Percentiles rank a stretch among this genome's conserved stretches.
Conservation (phyloP, 2,329 filamentous ascomycete species). For the Arthrocladium fulminans region DNA sequence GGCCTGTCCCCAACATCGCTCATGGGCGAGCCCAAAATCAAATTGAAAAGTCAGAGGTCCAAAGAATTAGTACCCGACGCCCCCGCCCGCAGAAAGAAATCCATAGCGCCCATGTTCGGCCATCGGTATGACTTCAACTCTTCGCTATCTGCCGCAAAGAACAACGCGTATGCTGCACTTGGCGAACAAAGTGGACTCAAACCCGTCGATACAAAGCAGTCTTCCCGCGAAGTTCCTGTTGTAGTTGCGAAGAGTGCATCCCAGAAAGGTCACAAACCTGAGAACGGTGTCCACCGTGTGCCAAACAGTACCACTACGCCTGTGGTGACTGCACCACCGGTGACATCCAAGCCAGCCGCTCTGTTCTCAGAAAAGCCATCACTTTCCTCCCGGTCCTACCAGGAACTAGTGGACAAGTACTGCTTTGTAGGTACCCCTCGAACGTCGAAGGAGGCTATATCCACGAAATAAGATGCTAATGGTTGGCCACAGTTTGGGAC, state of each 20-base stretch:
- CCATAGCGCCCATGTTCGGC: constrained; percentile 66
- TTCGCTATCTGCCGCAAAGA: constrained; percentile 76
- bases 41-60: constrained; percentile 62
- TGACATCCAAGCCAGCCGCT: constrained; percentile 43
- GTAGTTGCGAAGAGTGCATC: constrained; percentile 12
- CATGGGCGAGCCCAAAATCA: constrained; percentile 57
- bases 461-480: constrained; percentile 23
- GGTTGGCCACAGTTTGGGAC: constrained; percentile 42
- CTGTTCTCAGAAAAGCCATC: constrained; percentile 54
- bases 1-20: constrained; percentile 54
- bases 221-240: constrained; percentile 21
- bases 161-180: constrained; percentile 33
- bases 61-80: constrained; percentile 54
- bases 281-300: constrained; percentile 16
- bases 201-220: constrained; percentile 20
- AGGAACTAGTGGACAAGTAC: constrained; percentile 96
- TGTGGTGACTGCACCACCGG: constrained; percentile 25
- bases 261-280: constrained; percentile 12
- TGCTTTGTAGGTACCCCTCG: constrained; percentile 85
- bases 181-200: constrained; percentile 23
- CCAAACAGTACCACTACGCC: constrained; percentile 12
- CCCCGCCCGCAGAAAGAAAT: constrained; percentile 37
- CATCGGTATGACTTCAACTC: constrained; percentile 93
- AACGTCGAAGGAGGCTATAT: constrained; percentile 21
- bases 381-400: constrained; percentile 82